Base-by-base conservation (phyloP, 2,329 filamentous ascomycete species). In the Phyllosticta capitalensis region DNA sequence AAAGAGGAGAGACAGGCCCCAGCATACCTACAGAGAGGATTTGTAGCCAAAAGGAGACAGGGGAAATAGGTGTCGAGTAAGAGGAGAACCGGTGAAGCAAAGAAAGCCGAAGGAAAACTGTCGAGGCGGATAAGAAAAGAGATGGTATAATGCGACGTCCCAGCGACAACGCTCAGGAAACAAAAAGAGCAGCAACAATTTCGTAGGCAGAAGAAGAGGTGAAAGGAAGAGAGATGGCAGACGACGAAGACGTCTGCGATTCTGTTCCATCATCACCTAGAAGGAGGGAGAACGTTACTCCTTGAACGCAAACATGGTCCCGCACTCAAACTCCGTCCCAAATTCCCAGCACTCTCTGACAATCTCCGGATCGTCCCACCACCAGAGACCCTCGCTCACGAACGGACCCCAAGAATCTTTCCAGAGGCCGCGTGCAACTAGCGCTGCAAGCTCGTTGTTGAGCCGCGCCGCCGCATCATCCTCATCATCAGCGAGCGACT, bases 361-460 rank as follows among this genome's bases (percentile, higher is more conserved):
- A 12, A 75, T 69, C 19, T 70, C 68, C 14, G 68, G 66, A 52
- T 73, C 68, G 55, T 74, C 71, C 72, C 72, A 75, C 71, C 71
- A 75, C 70, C 71, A 74, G n/a, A 50, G 50, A 22, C 64, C 58
- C 26, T 70, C 67, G 20, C 70, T 66, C 9, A 74, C 70, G 54
- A 70, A 73, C 2, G 58, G 45, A 21, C 72, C 72, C 72, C 72
- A 75, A 1, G 68, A 66, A 22, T 72, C 71, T 58, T 67, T 70
- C 72, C 72, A 75, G 3, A 74, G 61, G 10, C 66, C 66, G 45
- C 69, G 65, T 10, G 68, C 69, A n/a, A 74, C 68, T 21, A 70
- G 64, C 5, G 65, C 66, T 6, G 67, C 67, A 9, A 75, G 67
- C 62, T 74, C 71, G 2, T 60, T 62, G 7, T 71, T 65, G 12